Evolutionary conservation across 495 filamentous ascomycete species (phyloP).

Genomic region (Podospora comata): DNA sequence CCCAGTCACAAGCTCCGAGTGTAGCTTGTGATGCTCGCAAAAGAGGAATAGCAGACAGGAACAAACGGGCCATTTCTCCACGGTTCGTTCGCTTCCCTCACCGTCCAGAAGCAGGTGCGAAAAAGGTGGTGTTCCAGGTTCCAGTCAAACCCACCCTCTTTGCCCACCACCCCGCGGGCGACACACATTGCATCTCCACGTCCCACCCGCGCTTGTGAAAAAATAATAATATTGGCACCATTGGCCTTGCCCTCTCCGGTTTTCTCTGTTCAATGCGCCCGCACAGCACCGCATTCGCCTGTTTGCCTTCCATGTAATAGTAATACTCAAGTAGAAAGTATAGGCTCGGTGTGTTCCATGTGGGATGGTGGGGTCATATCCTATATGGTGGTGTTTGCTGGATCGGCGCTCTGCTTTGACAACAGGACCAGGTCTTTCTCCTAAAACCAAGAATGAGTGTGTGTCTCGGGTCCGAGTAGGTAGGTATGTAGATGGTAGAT

Average conservation of each 20-base stretch:
- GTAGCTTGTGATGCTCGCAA: neutral
- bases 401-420: neutral
- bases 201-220: slow-evolving; percentile 29
- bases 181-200: slow-evolving; percentile 30
- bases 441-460: neutral
- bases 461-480: neutral
- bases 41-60: neutral
- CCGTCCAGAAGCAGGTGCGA: neutral
- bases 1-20: neutral
- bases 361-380: neutral
- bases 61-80: neutral
- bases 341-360: neutral
- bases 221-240: slow-evolving; percentile 6
- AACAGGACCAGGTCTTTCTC: neutral
- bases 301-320: neutral
- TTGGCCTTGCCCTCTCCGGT: neutral
- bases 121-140: slow-evolving; percentile 2
- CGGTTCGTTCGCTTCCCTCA: neutral
- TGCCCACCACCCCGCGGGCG: slow-evolving; percentile 11
- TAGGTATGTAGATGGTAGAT: too few species aligned
- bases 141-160: slow-evolving; percentile 6
- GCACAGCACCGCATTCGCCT: neutral
- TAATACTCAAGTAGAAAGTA: neutral
- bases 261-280: slow-evolving; percentile 3
- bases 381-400: neutral